Conservation (phyloP, 306 rosid species). For the Casuarina equisetifolia region DNA sequence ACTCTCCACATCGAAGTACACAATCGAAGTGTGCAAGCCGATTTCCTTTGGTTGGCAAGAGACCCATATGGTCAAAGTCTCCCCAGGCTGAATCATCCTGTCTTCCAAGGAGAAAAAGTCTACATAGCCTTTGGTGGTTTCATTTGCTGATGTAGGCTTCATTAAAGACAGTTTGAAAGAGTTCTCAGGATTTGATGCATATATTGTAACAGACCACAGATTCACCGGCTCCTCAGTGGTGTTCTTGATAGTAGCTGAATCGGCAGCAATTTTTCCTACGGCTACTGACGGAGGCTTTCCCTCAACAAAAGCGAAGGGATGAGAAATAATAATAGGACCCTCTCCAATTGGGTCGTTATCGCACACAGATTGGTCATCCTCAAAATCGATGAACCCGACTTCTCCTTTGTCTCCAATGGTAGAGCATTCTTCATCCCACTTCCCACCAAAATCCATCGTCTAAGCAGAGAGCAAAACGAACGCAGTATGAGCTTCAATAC, state of each 20-base stretch:
- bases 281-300: constrained; percentile 67
- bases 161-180: constrained; percentile 75
- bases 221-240: constrained; percentile 67
- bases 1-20: constrained; percentile 74
- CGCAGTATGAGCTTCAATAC: constrained; percentile 31
- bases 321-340: constrained; percentile 58
- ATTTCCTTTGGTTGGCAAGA: constrained; percentile 85
- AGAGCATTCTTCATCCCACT: constrained; percentile 70
- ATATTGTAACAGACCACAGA: constrained; percentile 75
- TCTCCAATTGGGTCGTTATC: constrained; percentile 50
- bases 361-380: constrained; percentile 71
- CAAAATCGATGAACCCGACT: constrained; percentile 72
- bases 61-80: constrained; percentile 66
- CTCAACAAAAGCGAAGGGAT: constrained; percentile 62
- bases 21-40: constrained; percentile 63
- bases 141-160: constrained; percentile 60
- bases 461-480: constrained; percentile 26
- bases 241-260: constrained; percentile 56
- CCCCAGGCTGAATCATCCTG: constrained; percentile 77
- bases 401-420: constrained; percentile 77
- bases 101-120: constrained; percentile 72
- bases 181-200: constrained; percentile 71
- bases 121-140: constrained; percentile 36
- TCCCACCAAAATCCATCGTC: constrained; percentile 57
- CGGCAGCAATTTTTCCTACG: constrained; percentile 56